Base-by-base conservation (phyloP, 441 rosid species). In the Heliophila coronopifolia region DNA sequence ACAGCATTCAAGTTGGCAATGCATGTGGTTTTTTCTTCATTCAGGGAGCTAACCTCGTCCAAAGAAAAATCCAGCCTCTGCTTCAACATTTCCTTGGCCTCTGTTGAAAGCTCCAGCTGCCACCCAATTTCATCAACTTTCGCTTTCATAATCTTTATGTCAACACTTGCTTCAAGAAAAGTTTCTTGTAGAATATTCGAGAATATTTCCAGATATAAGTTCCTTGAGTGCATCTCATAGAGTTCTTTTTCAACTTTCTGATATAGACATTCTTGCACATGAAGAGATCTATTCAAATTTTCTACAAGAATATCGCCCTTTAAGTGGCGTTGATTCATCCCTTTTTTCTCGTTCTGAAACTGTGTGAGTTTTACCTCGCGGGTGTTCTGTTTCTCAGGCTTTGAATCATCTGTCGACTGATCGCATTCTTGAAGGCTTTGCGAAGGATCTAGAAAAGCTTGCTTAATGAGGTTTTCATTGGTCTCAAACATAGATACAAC, bases 401-500 rank as follows among this genome's bases (percentile, higher is more conserved):
- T 68, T 57, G 33, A 72, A 65, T 52, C 71, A 52, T 51, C 69
- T 38, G 58, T 45, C 42, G 54, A 48, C 33, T 59, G 75, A 16
- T 54, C 50, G 68, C 26, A 34, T 27, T 54, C 71, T 27, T 59
- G 46, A 60, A 63, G 50, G 57, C 60, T 75, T 51, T 75, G 84
- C 24, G 79, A 47, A 54, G 80, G 64, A 67, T 86, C 96, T 39
- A 69, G 73, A 46, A 82, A 73, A 61, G 95, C 90, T 77, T 89
- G 79, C 73, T 69, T 74, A 62, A 93, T 78, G 70, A 93, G 93
- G 61, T 82, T 89, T 66, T 93, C 97, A 63, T 86, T 86, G 24
- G 87, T 79, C 81, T 89, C 89, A 63, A 74, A 78, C 87, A 93
- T 83, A 53, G 96, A 89, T 51, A 80, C 72, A 64, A 93, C 86